Evolutionary conservation across 2,329 filamentous ascomycete species (phyloP), one percentile per base, ranked within the genome.

Genomic region (Aureobasidium vineae): DNA sequence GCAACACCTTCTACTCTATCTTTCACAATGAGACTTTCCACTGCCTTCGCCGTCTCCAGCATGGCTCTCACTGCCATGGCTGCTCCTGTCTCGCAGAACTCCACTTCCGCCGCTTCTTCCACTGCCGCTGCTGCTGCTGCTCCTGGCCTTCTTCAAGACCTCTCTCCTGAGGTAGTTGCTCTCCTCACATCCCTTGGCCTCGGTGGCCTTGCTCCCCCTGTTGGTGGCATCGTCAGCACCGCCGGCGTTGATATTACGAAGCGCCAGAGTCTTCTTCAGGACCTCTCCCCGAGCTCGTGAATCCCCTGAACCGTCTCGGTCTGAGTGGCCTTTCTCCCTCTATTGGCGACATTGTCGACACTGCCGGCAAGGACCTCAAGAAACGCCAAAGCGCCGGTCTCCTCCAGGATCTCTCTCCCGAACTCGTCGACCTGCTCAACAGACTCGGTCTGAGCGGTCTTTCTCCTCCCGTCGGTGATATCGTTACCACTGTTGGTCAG

Each of bases 231-330:
- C 26, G 26, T 47, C n/a, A 23, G 16, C 56, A 60, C 56, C n/a
- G 23, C 15, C 28, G 40, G 40, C 2, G 7, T 16, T 5, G 56
- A 60, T 23, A 41, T 60, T 7, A 40, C 43, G 23, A 60, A 45
- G 16, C 56, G 56, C 41, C 57, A 26, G 52, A 26, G 13, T 47
- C 56, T 60, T 36, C 56, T 60, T n/a, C 16, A 60, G 4, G 56
- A 60, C 28, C 26, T 60, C 5, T 47, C 41, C n/a, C 56, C 56
- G 41, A 47, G 13, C 2, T 49, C 19, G 41, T 21, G 31, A 41
- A 47, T 16, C 57, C 49, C 8, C 11, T 61, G 1, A 49, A 23
- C 19, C 26, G 41, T n/a, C 40, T 61, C 11, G 57, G 57, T 28
- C 41, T 61, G 2, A 36, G 26, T 11, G 57, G 57, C 13, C 40